phyloP scores from a whole-genome alignment of 257 asterid genomes.

The Ballota nigra region DNA sequence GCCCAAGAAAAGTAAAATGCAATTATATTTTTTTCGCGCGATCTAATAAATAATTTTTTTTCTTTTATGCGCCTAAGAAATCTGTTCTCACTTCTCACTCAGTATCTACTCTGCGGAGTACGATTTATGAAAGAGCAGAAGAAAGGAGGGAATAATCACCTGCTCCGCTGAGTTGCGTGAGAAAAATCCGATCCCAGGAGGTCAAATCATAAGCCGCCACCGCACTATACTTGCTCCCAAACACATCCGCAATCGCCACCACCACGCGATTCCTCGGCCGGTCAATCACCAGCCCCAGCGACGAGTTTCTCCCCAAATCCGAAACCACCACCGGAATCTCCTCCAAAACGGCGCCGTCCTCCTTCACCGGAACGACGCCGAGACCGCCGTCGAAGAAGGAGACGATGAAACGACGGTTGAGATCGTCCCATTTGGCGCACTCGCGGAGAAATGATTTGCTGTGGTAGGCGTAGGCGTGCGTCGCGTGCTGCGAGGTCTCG shows the following conservation, averaged over 20 bases:
- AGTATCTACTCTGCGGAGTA: too few species aligned
- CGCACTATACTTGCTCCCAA: slow-evolving; percentile 66
- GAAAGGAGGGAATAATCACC: slow-evolving; percentile 39
- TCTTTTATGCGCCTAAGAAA: too few species aligned
- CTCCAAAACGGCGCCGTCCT: slow-evolving; percentile 32
- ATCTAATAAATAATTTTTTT: too few species aligned
- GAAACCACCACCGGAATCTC: slow-evolving; percentile 57
- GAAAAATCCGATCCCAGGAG: slow-evolving; percentile 71
- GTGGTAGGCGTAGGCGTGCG: slow-evolving; percentile 58
- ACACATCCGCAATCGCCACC: slow-evolving; percentile 62
- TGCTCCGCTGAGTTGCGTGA: slow-evolving; percentile 75
- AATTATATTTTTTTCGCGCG: too few species aligned
- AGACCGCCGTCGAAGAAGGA: slow-evolving; percentile 81
- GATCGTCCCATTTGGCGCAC: slow-evolving; percentile 80
- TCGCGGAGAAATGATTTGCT: slow-evolving; percentile 85
- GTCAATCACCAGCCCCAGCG: slow-evolving; percentile 76
- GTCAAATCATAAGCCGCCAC: slow-evolving; percentile 79
- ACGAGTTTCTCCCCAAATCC: slow-evolving; percentile 68
- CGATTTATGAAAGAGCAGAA: neutral
- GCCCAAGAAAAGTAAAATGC: too few species aligned
- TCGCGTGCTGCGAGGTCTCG: slow-evolving; percentile 53
- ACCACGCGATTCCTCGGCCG: slow-evolving; percentile 77
- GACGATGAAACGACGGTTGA: slow-evolving; percentile 68
- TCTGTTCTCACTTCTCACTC: too few species aligned
- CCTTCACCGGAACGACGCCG: slow-evolving; percentile 56